phyloP scores from a whole-genome alignment of 2,329 filamentous ascomycete species.

The Apiospora saccharicola region DNA sequence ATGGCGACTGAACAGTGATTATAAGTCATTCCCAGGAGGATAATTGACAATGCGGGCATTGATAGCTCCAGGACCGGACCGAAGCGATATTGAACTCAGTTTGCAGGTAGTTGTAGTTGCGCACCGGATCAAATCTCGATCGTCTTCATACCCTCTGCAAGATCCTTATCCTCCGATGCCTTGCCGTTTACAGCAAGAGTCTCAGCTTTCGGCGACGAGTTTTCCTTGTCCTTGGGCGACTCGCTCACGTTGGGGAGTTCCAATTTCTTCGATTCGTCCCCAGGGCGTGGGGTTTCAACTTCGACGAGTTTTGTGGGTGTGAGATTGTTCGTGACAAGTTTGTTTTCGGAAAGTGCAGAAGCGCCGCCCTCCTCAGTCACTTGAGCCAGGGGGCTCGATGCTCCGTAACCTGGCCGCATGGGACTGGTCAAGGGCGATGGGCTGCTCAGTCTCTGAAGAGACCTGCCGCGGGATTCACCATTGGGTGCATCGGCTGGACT shows the following conservation, averaged over 20 bases:
- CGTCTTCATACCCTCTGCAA: constrained; percentile 65
- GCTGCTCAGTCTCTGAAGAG: constrained; percentile 72
- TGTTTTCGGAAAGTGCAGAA: constrained; percentile 38
- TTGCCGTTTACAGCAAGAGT: constrained; percentile 46
- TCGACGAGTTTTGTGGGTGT: constrained; percentile 62
- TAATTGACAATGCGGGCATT: background rate
- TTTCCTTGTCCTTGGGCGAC: constrained; percentile 49
- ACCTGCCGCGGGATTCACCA: constrained; percentile 71
- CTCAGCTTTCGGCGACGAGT: constrained; percentile 38
- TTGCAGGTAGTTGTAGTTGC: constrained; percentile 44
- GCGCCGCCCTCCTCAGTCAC: constrained; percentile 71
- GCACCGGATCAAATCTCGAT: constrained; percentile 62
- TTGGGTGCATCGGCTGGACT: constrained; percentile 65
- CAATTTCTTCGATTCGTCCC: constrained; percentile 49
- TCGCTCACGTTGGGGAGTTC: constrained; percentile 44
- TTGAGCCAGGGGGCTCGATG: constrained; percentile 75
- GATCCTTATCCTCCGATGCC: constrained; percentile 48
- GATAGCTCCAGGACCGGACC: constrained; percentile 52
- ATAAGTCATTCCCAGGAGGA: background rate
- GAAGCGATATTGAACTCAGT: constrained; percentile 69
- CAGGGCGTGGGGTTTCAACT: constrained; percentile 60
- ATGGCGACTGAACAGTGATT: background rate
- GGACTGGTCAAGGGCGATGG: constrained; percentile 71
- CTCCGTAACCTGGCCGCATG: constrained; percentile 67
- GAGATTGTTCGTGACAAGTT: constrained; percentile 43